Conservation (phyloP, 148 eudicot genomes). For the Nyssa sinensis region DNA sequence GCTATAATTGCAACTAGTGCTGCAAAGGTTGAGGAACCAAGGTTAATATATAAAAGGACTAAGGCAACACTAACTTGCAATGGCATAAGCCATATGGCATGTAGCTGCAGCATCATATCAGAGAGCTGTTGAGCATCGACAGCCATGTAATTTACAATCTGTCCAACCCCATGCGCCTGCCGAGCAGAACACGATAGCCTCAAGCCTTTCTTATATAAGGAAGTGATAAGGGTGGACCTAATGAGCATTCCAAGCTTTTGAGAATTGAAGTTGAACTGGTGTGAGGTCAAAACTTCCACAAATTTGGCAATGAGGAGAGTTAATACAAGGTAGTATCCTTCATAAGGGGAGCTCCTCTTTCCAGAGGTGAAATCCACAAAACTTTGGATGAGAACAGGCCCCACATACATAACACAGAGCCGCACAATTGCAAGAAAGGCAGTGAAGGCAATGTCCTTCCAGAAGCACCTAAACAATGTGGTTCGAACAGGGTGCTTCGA, state of each 20-base stretch:
- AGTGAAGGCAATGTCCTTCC: slow-evolving; percentile 69
- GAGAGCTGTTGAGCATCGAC: slow-evolving; percentile 96
- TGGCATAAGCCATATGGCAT: slow-evolving; percentile 89
- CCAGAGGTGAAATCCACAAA: slow-evolving; percentile 80
- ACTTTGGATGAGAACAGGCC: slow-evolving; percentile 67
- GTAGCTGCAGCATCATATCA: slow-evolving; percentile 94
- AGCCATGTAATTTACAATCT: slow-evolving; percentile 93
- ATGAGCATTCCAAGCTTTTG: slow-evolving; percentile 89
- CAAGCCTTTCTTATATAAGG: slow-evolving; percentile 79
- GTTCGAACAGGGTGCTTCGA: slow-evolving; percentile 69
- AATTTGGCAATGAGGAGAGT: slow-evolving; percentile 64
- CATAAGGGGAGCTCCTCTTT: slow-evolving; percentile 51
- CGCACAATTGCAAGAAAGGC: slow-evolving; percentile 74
- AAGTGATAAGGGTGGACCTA: slow-evolving; percentile 72
- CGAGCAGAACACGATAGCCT: slow-evolving; percentile 75
- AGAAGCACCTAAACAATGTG: slow-evolving; percentile 74
- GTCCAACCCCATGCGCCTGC: slow-evolving; percentile 88
- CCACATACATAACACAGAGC: slow-evolving; percentile 78
- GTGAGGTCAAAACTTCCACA: slow-evolving; percentile 68
- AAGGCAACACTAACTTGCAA: slow-evolving; percentile 64
- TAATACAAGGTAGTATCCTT: slow-evolving; percentile 78
- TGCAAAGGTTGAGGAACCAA: slow-evolving; percentile 54
- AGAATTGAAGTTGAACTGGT: slow-evolving; percentile 82
- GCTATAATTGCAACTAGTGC: slow-evolving; percentile 48
- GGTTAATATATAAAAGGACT: slow-evolving; percentile 46